Base-by-base conservation (phyloP, 2,329 filamentous ascomycete genomes). In the Lasiodiplodia sp. region DNA sequence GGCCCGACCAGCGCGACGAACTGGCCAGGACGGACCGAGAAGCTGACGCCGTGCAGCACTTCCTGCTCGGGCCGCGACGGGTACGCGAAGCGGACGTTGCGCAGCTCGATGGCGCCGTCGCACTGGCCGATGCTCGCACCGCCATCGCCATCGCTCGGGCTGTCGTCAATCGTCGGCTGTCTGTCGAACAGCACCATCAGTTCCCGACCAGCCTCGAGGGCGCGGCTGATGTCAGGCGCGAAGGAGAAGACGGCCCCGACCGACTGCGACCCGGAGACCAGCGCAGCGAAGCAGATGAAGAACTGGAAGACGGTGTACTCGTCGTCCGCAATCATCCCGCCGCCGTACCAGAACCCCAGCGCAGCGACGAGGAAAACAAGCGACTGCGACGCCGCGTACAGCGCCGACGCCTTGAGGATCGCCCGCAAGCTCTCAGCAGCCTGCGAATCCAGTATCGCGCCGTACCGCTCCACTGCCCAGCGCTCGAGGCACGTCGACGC, bases 41-140 rank as follows among this genome's bases (percentile, higher is more conserved):
- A 83, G 77, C 93, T 91, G 44, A 98, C 85, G 0, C 94, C 95
- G 34, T 93, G 91, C 3, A 98, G 93, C 21, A 93, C 92, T 25
- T 25, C 25, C 73, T 97, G 93, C 73, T 97, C 93, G 0, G 93
- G 92, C 1, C 96, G 89, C 0, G 93, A 97, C 0, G 95, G 95
- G 76, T 98, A 99, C 51, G 93, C 88, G 86, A 97, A 98, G 78
- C 97, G 93, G 1, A 98, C 94, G 72, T 96, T 90, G 23, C 92
- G 89, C 83, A 99, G 97, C 78, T 98, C 94, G 71, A 99, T 88
- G 14, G 92, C 96, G 0, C 89, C 88, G 76, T 97, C 94, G 72
- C 25, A 98, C 95, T 2, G 83, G 25, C 25, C 2, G 25, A 25
- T 25, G 25, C 25, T 25, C 25, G 25, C 25, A 4, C 25, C 25